Percentiles rank a stretch among this genome's conserved stretches.
Evolutionary conservation across 192 early-diverging fungal species (phyloP).

Genomic region (Backusella liffmaniae): DNA sequence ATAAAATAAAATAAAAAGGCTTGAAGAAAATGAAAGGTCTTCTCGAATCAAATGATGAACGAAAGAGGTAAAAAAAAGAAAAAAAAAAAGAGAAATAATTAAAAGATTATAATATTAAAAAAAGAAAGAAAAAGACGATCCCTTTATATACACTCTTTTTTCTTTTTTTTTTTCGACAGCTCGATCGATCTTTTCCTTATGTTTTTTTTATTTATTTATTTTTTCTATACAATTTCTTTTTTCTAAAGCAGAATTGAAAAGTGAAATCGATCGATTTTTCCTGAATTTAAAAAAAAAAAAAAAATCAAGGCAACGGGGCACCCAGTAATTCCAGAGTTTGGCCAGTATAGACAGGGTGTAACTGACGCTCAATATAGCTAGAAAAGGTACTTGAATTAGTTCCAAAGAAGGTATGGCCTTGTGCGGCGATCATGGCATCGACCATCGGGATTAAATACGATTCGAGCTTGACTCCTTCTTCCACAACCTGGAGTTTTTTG

Average conservation of each 20-base stretch:
- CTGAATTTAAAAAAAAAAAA: neutral
- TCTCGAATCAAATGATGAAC: neutral
- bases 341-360: slow-evolving; percentile 35
- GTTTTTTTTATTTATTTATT: neutral
- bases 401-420: slow-evolving; percentile 49
- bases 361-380: slow-evolving; percentile 40
- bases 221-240: neutral
- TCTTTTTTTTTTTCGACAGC: neutral
- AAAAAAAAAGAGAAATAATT: no score
- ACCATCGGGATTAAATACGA: slow-evolving; percentile 54
- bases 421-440: slow-evolving; percentile 52
- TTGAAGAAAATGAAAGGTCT: neutral
- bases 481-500: slow-evolving; percentile 19
- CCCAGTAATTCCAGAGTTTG: slow-evolving; percentile 23
- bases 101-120: no score
- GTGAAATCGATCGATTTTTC: neutral
- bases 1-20: slow-evolving; percentile 1
- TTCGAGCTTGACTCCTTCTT: slow-evolving; percentile 45
- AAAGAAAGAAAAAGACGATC: neutral
- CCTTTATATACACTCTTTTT: neutral
- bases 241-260: neutral
- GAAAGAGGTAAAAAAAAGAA: neutral
- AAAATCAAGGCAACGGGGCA: neutral
- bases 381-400: slow-evolving; percentile 51
- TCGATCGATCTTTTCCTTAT: slow-evolving; percentile 22